Conservation (phyloP, 495 filamentous ascomycete genomes). For the Venustampulla echinocandica region DNA sequence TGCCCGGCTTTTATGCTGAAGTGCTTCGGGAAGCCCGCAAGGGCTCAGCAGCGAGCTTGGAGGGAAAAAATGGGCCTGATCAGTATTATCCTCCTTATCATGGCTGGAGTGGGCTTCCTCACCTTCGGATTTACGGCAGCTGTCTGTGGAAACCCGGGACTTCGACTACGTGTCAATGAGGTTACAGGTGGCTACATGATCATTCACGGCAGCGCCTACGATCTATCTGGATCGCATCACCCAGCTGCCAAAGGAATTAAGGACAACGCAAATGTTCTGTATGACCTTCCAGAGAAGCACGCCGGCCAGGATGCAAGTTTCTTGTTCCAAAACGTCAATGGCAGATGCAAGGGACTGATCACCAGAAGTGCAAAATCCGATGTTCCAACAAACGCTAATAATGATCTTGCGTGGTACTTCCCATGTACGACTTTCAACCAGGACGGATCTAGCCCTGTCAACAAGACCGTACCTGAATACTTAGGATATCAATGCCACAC, state of each 20-base stretch:
- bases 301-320: slow-evolving; percentile 91
- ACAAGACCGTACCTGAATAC: slow-evolving; percentile 66
- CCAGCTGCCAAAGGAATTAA: slow-evolving; percentile 73
- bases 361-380: slow-evolving; percentile 59
- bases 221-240: slow-evolving; percentile 65
- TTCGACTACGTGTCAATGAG: slow-evolving; percentile 71
- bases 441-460: slow-evolving; percentile 75
- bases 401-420: slow-evolving; percentile 92
- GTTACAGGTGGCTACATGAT: slow-evolving; percentile 84
- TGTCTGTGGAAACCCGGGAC: slow-evolving; percentile 64
- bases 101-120: slow-evolving; percentile 84
- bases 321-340: slow-evolving; percentile 97
- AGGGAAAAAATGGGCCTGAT: slow-evolving; percentile 97
- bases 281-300: slow-evolving; percentile 68
- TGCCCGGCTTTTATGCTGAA: slow-evolving; percentile 74
- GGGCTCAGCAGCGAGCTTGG: slow-evolving; percentile 88
- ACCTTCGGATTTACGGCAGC: slow-evolving; percentile 92
- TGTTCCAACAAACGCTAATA: slow-evolving; percentile 64
- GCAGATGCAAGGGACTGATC: slow-evolving; percentile 89
- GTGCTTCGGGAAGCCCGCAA: slow-evolving; percentile 82
- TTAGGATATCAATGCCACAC: slow-evolving; percentile 90
- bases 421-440: slow-evolving; percentile 88
- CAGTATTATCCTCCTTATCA: slow-evolving; percentile 84
- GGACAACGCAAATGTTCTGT: slow-evolving; percentile 66
- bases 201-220: slow-evolving; percentile 84